phyloP scores from a whole-genome alignment of 2,329 filamentous ascomycete species.

The Didymella pinodella region DNA sequence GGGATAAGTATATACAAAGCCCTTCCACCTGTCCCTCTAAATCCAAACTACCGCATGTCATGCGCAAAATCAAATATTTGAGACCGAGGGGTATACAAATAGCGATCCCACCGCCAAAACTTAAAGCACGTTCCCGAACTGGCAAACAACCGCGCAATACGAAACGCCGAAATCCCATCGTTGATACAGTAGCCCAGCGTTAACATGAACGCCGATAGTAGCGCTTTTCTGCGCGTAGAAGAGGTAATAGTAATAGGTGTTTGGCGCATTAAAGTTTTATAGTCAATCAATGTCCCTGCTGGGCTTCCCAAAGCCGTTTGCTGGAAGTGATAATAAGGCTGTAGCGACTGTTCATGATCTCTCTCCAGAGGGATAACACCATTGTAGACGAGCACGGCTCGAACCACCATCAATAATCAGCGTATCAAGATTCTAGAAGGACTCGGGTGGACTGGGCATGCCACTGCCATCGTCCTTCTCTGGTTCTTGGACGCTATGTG shows the following conservation, averaged over 20 bases:
- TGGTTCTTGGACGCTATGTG: conserved; percentile 66
- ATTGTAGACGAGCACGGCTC: background rate
- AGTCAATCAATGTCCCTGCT: conserved; percentile 4
- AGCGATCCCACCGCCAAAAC: conserved; percentile 31
- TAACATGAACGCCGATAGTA: conserved; percentile 3
- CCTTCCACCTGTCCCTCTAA: background rate
- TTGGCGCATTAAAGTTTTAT: conserved; percentile 17
- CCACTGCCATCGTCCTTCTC: conserved; percentile 74
- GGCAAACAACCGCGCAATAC: conserved; percentile 15
- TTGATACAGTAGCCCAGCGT: conserved; percentile 16
- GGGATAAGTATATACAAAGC: conserved; percentile 17
- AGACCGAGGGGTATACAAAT: conserved; percentile 49
- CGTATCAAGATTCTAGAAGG: conserved; percentile 53
- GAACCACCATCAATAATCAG: background rate
- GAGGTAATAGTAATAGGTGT: conserved; percentile 14
- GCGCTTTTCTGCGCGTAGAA: conserved; percentile 17
- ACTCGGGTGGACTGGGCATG: conserved; percentile 85
- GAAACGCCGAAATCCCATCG: conserved; percentile 29
- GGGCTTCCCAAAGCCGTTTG: background rate
- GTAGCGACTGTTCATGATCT: conserved; percentile 8
- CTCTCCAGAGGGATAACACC: background rate
- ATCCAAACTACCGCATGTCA: conserved; percentile 18
- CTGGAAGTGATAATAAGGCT: conserved; percentile 13
- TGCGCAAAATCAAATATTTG: conserved; percentile 27
- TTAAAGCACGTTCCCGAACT: conserved; percentile 21